Percentiles rank a stretch among this genome's conserved stretches.
Evolutionary conservation across 805 yeast species (phyloP).

Genomic region (Saturnispora sekii): DNA sequence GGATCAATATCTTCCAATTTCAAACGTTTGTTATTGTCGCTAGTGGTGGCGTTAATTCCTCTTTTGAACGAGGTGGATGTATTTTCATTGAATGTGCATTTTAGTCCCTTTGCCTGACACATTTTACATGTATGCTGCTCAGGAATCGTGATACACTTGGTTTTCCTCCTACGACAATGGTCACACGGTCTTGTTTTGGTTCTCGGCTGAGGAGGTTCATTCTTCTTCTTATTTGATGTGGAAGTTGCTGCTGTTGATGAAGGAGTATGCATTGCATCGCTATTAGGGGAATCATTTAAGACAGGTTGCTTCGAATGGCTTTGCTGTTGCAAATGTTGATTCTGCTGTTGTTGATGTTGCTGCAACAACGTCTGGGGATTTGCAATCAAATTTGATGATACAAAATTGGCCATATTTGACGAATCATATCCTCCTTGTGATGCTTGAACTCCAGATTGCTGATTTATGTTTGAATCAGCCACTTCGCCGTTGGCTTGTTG

Average conservation of each 20-base stretch:
- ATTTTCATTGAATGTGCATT: slow-evolving; percentile 65
- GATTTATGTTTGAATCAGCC: slow-evolving; percentile 4
- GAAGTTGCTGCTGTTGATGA: not conserved
- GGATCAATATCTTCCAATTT: slow-evolving; percentile 29
- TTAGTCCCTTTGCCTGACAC: slow-evolving; percentile 64
- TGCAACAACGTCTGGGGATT: slow-evolving; percentile 3
- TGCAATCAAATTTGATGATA: not conserved
- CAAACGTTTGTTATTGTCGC: slow-evolving; percentile 20
- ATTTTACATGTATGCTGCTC: slow-evolving; percentile 57
- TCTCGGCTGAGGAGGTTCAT: slow-evolving; percentile 31
- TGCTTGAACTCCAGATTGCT: not conserved
- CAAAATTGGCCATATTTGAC: slow-evolving; percentile 2
- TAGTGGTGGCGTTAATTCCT: slow-evolving; percentile 24
- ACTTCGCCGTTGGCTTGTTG: slow-evolving; percentile 4
- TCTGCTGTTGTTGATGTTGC: slow-evolving; percentile 10
- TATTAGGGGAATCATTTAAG: not conserved
- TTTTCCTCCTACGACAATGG: slow-evolving; percentile 72
- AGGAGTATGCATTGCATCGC: not conserved
- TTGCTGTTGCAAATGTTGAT: not conserved
- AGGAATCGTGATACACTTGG: slow-evolving; percentile 64
- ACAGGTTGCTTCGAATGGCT: not conserved
- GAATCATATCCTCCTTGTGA: not conserved
- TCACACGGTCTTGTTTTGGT: slow-evolving; percentile 62
- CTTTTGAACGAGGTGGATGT: slow-evolving; percentile 31
- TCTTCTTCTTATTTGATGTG: slow-evolving; percentile 5